phyloP scores from a whole-genome alignment of 179 eudicot genomes.

The Drosera spatulata region DNA sequence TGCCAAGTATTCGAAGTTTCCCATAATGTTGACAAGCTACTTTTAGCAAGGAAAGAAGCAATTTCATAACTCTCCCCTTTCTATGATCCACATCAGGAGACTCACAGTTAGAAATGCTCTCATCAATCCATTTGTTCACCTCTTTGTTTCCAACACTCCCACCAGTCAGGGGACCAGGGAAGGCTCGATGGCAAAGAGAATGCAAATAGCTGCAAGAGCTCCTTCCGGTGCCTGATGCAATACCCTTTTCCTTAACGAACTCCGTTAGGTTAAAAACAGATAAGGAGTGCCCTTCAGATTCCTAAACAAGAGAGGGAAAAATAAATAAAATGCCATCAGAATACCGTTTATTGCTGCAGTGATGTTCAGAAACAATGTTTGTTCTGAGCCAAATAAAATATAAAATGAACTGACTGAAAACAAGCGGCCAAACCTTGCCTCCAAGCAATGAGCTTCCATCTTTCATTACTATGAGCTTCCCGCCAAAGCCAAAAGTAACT shows the following conservation, averaged over 20 bases:
- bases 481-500: conserved; percentile 83
- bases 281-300: conserved; percentile 38
- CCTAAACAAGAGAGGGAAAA: conserved; percentile 15
- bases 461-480: conserved; percentile 69
- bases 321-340: too few relatives aligned
- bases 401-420: not conserved
- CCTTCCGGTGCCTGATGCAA: conserved; percentile 21
- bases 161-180: conserved; percentile 63
- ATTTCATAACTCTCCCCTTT: conserved; percentile 30
- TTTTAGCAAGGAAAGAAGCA: conserved; percentile 64
- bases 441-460: conserved; percentile 25
- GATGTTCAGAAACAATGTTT: too few relatives aligned
- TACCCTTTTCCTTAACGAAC: conserved; percentile 25
- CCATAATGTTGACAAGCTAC: conserved; percentile 73
- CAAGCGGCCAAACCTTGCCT: conserved; percentile 37
- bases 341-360: too few relatives aligned
- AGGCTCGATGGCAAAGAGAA: conserved; percentile 36
- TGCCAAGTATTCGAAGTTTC: conserved; percentile 60
- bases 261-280: conserved; percentile 49
- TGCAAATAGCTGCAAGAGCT: conserved; percentile 30
- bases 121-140: conserved; percentile 74
- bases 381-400: not conserved
- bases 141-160: conserved; percentile 63
- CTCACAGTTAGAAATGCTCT: conserved; percentile 29
- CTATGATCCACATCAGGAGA: conserved; percentile 19